A percentile compares a stretch with the other conserved stretches of the same genome.
Conservation (phyloP, 495 filamentous ascomycete genomes). For the Beverwykella pulmonaria region DNA sequence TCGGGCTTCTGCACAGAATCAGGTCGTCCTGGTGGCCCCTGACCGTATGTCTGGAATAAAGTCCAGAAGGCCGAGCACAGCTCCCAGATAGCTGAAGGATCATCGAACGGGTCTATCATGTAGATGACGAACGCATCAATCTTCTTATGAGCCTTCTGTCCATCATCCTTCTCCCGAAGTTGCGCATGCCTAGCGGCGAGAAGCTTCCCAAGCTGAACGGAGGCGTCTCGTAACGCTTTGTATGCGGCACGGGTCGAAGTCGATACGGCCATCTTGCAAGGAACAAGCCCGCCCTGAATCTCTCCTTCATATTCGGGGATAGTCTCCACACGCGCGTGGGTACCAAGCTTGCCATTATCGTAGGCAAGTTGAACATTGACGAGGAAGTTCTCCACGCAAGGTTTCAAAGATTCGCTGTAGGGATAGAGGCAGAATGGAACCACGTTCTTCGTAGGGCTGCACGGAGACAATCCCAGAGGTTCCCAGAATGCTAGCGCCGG, state of each 20-base stretch:
- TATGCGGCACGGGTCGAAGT: slow-evolving; percentile 20
- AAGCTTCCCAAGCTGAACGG: slow-evolving; percentile 35
- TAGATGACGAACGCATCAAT: slow-evolving; percentile 70
- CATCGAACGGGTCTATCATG: slow-evolving; percentile 74
- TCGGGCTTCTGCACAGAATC: slow-evolving; percentile 55
- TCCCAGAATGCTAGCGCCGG: slow-evolving; percentile 89
- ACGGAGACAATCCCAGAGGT: slow-evolving; percentile 77
- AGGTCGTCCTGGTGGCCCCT: slow-evolving; percentile 46
- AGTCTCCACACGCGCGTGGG: slow-evolving; percentile 61
- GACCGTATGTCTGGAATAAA: slow-evolving; percentile 70
- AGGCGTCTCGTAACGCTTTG: slow-evolving; percentile 31
- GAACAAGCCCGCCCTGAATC: slow-evolving; percentile 59
- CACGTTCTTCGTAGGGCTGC: slow-evolving; percentile 77
- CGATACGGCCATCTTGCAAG: slow-evolving; percentile 49
- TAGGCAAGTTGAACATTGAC: slow-evolving; percentile 73
- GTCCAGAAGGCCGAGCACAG: slow-evolving; percentile 78
- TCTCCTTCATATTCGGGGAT: slow-evolving; percentile 51
- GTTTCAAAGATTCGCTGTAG: slow-evolving; percentile 56
- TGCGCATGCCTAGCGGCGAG: slow-evolving; percentile 30
- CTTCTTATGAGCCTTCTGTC: slow-evolving; percentile 11
- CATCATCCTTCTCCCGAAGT: slow-evolving; percentile 51
- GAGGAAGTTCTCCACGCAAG: slow-evolving; percentile 69
- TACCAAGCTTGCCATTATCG: slow-evolving; percentile 77
- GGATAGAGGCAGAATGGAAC: slow-evolving; percentile 81
- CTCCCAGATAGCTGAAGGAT: slow-evolving; percentile 66